Evolutionary conservation across 2,329 filamentous ascomycete genomes (phyloP).

Genomic region (Colletotrichum costaricense): DNA sequence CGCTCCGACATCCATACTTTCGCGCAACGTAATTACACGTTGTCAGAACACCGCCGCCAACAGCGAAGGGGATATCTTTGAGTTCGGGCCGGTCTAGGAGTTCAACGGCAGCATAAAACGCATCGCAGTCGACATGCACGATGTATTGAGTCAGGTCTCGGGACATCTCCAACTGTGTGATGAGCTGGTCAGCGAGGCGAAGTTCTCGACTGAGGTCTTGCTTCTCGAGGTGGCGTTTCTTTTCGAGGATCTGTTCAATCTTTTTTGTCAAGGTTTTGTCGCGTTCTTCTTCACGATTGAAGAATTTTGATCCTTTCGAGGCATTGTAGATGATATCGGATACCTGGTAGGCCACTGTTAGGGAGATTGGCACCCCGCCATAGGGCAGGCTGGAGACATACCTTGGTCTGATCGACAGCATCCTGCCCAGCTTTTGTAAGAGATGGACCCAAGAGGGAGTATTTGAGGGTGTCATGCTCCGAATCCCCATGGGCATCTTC

Average conservation of each 20-base stretch:
- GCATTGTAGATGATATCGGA: slow-evolving; percentile 98
- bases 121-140: slow-evolving; percentile 96
- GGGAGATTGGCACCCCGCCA: neutral
- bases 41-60: slow-evolving; percentile 76
- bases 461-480: slow-evolving; percentile 77
- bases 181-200: slow-evolving; percentile 82
- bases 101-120: slow-evolving; percentile 96
- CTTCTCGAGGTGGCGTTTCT: slow-evolving; percentile 80
- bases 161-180: slow-evolving; percentile 80
- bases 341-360: slow-evolving; percentile 63
- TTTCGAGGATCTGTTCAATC: slow-evolving; percentile 81
- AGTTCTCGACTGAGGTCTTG: slow-evolving; percentile 79
- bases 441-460: slow-evolving; percentile 89
- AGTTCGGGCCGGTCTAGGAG: slow-evolving; percentile 86
- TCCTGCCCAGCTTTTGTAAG: slow-evolving; percentile 95
- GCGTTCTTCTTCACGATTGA: slow-evolving; percentile 87
- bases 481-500: neutral
- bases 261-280: slow-evolving; percentile 88
- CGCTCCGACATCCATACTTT: slow-evolving; percentile 89
- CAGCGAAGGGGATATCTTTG: slow-evolving; percentile 88
- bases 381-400: slow-evolving; percentile 43
- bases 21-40: slow-evolving; percentile 89
- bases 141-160: slow-evolving; percentile 87
- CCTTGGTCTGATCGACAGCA: slow-evolving; percentile 90
- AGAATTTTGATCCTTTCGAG: slow-evolving; percentile 96